Conservation (phyloP, 306 rosid species). For the Coriaria nepalensis region DNA sequence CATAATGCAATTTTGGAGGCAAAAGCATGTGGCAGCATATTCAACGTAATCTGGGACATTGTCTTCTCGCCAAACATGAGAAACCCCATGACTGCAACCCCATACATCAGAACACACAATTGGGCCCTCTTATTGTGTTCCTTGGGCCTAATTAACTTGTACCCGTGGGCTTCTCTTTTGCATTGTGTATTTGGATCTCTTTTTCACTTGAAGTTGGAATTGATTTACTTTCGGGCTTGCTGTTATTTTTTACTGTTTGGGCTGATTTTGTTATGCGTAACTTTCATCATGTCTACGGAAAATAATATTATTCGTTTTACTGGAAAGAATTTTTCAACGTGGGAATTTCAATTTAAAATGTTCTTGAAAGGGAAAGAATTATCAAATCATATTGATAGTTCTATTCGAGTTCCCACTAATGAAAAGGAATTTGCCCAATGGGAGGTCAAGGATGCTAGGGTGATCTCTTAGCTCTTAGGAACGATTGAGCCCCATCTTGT, state of each 20-base stretch:
- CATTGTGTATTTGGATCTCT: too few species aligned
- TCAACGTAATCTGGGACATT: conserved; percentile 58
- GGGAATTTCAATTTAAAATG: not conserved
- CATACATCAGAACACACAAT: conserved; percentile 42
- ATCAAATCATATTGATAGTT: not conserved
- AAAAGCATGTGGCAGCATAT: conserved; percentile 43
- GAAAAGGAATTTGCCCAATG: not conserved
- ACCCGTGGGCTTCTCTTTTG: too few species aligned
- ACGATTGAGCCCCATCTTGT: not conserved
- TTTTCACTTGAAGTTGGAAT: too few species aligned
- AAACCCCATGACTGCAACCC: conserved; percentile 51
- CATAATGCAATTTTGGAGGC: conserved; percentile 54
- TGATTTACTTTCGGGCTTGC: too few species aligned
- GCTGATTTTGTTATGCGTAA: too few species aligned
- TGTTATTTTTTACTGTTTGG: too few species aligned
- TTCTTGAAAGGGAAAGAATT: not conserved
- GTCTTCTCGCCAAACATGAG: conserved; percentile 62
- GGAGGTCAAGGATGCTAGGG: not conserved
- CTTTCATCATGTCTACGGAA: too few species aligned
- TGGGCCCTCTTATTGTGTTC: conserved; percentile 1
- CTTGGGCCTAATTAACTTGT: too few species aligned
- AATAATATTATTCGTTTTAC: too few species aligned
- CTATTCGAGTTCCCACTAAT: too few species aligned
- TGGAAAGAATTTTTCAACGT: not conserved
- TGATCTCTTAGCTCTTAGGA: not conserved